phyloP scores from a whole-genome alignment of 805 yeast genomes.

The Brettanomyces naardenensis region DNA sequence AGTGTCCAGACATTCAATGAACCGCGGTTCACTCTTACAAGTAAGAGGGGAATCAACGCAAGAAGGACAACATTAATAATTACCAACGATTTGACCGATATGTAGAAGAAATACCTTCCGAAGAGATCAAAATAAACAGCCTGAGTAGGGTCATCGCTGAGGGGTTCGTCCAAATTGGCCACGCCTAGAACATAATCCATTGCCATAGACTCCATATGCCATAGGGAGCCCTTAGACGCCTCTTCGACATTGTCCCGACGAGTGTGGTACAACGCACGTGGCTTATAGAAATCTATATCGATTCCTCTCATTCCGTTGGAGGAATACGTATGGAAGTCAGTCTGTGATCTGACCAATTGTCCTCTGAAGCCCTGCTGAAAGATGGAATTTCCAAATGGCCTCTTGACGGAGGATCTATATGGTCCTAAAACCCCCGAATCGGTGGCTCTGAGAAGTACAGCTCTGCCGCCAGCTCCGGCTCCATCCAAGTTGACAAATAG shows the following conservation, averaged over 20 bases:
- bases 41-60: slow-evolving; percentile 48
- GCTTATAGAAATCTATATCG: slow-evolving; percentile 84
- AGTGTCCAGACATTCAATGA: slow-evolving; percentile 35
- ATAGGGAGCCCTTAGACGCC: slow-evolving; percentile 58
- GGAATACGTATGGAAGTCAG: slow-evolving; percentile 72
- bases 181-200: slow-evolving; percentile 59
- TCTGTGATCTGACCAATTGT: slow-evolving; percentile 67
- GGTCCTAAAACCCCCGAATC: slow-evolving; percentile 63
- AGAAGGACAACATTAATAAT: slow-evolving; percentile 44
- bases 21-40: slow-evolving; percentile 37
- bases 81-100: slow-evolving; percentile 43
- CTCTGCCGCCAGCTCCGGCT: slow-evolving; percentile 85
- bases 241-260: slow-evolving; percentile 58
- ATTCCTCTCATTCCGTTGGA: slow-evolving; percentile 71
- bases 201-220: slow-evolving; percentile 78
- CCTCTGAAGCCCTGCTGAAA: slow-evolving; percentile 76
- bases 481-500: slow-evolving; percentile 83
- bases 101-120: slow-evolving; percentile 45
- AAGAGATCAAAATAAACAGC: slow-evolving; percentile 63
- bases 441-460: slow-evolving; percentile 76
- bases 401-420: slow-evolving; percentile 43
- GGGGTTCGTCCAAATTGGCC: no score
- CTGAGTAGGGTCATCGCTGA: no score
- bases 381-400: slow-evolving; percentile 73
- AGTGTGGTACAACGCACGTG: slow-evolving; percentile 81